Evolutionary conservation across 129 eudicot genomes (phyloP).

Genomic region (Saposhnikovia divaricata): DNA sequence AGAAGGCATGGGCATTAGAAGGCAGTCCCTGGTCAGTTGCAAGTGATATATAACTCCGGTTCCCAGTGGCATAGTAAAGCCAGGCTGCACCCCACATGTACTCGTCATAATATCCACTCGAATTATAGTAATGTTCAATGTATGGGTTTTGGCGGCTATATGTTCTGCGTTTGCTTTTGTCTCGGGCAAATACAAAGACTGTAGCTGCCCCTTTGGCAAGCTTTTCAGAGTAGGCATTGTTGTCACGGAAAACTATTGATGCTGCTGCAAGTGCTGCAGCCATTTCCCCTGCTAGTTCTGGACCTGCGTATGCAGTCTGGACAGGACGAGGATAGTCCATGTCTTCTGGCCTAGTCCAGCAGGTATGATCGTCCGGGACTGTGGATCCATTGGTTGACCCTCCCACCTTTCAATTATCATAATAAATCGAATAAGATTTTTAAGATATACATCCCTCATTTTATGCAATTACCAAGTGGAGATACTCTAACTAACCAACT

Average conservation of each 20-base stretch:
- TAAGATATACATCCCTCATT: background rate
- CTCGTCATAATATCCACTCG: slow-evolving; percentile 79
- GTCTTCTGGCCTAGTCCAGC: slow-evolving; percentile 91
- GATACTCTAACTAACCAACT: background rate
- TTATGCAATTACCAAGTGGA: background rate
- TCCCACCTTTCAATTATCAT: slow-evolving; percentile 50
- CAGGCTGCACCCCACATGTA: slow-evolving; percentile 88
- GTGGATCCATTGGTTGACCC: slow-evolving; percentile 48
- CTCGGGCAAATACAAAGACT: slow-evolving; percentile 56
- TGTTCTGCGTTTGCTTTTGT: slow-evolving; percentile 28
- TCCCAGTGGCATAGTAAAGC: slow-evolving; percentile 88
- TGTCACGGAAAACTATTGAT: slow-evolving; percentile 69
- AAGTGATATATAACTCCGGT: slow-evolving; percentile 38
- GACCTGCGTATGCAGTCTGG: slow-evolving; percentile 38
- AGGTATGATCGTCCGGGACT: slow-evolving; percentile 66
- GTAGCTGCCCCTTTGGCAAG: slow-evolving; percentile 61
- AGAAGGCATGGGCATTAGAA: slow-evolving; percentile 40
- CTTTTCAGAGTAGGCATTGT: slow-evolving; percentile 46
- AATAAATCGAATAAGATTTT: background rate
- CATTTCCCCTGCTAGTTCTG: slow-evolving; percentile 90
- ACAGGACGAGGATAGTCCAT: slow-evolving; percentile 68
- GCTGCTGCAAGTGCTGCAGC: slow-evolving; percentile 93
- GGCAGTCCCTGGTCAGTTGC: slow-evolving; percentile 56
- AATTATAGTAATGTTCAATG: slow-evolving; percentile 62
- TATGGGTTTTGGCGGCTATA: slow-evolving; percentile 46